Evolutionary conservation across 1,139 yeast genomes (phyloP).

Genomic region (Yamadazyma aaseri): DNA sequence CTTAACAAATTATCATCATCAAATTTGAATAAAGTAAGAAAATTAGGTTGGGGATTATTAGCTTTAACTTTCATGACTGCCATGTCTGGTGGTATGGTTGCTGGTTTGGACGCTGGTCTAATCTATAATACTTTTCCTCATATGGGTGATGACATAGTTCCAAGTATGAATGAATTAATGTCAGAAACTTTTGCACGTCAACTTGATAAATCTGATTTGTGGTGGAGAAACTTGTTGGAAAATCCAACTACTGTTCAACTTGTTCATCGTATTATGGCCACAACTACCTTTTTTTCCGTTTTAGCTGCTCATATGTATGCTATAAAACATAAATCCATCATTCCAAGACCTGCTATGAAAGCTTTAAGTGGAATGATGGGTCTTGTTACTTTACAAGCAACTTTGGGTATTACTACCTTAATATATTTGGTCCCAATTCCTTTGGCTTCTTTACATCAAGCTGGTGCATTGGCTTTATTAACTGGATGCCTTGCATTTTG

Average conservation of each 20-base stretch:
- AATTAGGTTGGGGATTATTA: constrained; percentile 53
- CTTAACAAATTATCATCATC: constrained; percentile 54
- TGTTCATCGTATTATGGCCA: constrained; percentile 84
- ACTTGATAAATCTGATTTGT: constrained; percentile 66
- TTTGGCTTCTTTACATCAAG: constrained; percentile 94
- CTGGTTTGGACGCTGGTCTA: constrained; percentile 96
- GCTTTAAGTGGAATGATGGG: constrained; percentile 75
- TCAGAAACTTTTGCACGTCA: constrained; percentile 70
- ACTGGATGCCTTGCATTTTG: constrained; percentile 74
- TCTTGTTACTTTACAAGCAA: constrained; percentile 75
- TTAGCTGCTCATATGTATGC: constrained; percentile 66
- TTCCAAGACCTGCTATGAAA: constrained; percentile 57
- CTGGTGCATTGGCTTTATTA: constrained; percentile 89
- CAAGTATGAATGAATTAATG: constrained; percentile 71
- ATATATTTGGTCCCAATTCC: constrained; percentile 89
- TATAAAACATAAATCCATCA: constrained; percentile 49
- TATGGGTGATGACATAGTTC: constrained; percentile 84
- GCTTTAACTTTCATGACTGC: constrained; percentile 82
- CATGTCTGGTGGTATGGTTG: constrained; percentile 97
- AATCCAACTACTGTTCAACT: constrained; percentile 96
- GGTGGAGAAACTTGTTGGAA: constrained; percentile 92
- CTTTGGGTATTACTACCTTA: constrained; percentile 82
- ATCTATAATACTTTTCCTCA: constrained; percentile 95
- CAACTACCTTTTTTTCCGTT: constrained; percentile 71
- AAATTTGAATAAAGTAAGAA: constrained; percentile 55